Evolutionary conservation across 2,329 filamentous ascomycete species (phyloP).

Genomic region (Cadophora sp.): DNA sequence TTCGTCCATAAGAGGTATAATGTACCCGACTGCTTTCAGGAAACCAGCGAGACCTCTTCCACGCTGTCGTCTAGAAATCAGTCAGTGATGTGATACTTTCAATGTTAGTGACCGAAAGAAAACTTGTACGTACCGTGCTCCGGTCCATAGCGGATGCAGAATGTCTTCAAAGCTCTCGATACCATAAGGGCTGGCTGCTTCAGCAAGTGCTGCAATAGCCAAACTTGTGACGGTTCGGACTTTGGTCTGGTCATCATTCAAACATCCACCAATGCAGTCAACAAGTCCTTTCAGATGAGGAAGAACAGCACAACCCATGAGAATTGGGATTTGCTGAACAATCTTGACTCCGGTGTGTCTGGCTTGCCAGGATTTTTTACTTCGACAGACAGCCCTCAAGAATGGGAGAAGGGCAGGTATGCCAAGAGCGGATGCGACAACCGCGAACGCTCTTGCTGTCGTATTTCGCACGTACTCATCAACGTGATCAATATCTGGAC

Average conservation of each 20-base stretch:
- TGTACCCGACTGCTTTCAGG: conserved; percentile 95
- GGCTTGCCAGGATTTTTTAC: conserved; percentile 99
- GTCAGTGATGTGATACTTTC: too few species aligned
- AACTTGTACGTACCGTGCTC: conserved; percentile 51
- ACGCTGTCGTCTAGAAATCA: conserved; percentile 77
- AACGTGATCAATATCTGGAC: conserved; percentile 97
- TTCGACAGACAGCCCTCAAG: conserved; percentile 91
- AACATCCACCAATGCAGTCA: conserved; percentile 93
- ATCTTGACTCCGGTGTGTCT: conserved; percentile 99
- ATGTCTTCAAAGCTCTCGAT: conserved; percentile 99
- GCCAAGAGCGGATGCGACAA: conserved; percentile 93
- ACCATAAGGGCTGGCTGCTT: conserved; percentile 97
- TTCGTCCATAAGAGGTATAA: conserved; percentile 99
- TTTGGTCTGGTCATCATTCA: conserved; percentile 98
- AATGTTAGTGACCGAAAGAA: too few species aligned
- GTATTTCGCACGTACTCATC: conserved; percentile 99
- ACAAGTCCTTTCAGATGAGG: conserved; percentile 96
- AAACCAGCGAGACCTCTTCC: conserved; percentile 96
- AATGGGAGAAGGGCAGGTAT: conserved; percentile 96
- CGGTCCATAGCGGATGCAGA: conserved; percentile 95
- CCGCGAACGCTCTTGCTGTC: conserved; percentile 94
- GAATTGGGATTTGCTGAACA: conserved; percentile 96
- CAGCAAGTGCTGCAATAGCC: conserved; percentile 91
- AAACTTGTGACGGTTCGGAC: conserved; percentile 95
- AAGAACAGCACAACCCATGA: conserved; percentile 97